phyloP scores from a whole-genome alignment of 2,329 filamentous ascomycete genomes.

The Aphanocladium album region DNA sequence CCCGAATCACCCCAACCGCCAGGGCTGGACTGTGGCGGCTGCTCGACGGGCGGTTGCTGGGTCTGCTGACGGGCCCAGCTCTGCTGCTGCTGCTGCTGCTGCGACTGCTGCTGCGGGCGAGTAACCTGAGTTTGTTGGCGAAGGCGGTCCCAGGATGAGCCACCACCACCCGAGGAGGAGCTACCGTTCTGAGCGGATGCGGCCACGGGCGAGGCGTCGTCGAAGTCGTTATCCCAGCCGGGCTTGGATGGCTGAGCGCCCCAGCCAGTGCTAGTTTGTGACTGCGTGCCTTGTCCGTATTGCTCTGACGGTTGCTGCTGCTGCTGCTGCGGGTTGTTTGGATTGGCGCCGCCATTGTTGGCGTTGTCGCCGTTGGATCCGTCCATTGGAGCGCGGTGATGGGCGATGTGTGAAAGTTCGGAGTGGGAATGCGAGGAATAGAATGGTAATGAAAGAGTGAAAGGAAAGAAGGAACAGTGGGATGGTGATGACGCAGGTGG shows the following conservation, averaged over 20 bases:
- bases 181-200: constrained; percentile 23
- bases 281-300: neutral
- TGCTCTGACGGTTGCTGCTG: neutral
- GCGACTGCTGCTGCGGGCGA: neutral
- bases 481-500: constrained; percentile 1
- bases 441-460: neutral
- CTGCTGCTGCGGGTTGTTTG: neutral
- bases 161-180: constrained; percentile 14
- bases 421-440: neutral
- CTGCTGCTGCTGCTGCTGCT: constrained; percentile 17
- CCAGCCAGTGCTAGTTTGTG: constrained; percentile 6
- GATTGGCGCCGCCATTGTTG: neutral
- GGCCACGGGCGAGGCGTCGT: constrained; percentile 42
- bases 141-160: constrained; percentile 42
- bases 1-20: constrained; percentile 21
- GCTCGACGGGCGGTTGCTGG: neutral
- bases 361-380: neutral
- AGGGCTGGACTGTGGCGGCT: neutral
- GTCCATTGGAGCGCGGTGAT: neutral
- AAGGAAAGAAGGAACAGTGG: neutral
- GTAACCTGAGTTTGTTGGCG: constrained; percentile 29
- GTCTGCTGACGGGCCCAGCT: neutral
- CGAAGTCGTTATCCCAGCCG: constrained; percentile 28
- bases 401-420: neutral
- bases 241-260: neutral